Evolutionary conservation across 306 rosid genomes (phyloP), one percentile per base, ranked within the genome.

Genomic region (Lotus japonicus): DNA sequence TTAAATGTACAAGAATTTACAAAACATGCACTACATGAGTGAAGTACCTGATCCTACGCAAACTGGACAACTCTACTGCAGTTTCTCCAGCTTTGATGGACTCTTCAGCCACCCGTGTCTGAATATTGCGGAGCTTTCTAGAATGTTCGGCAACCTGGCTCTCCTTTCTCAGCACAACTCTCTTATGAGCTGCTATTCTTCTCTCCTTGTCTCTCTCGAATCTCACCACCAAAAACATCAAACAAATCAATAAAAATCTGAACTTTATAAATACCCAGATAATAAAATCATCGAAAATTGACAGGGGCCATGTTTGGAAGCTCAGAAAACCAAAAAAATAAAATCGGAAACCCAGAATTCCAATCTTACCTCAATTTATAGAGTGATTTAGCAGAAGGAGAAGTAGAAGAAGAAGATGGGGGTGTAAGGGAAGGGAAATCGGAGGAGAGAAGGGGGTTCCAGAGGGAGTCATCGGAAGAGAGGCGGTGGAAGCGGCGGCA

Each of bases 121-220:
- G 77, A 10, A 90, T 66, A 11, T 68, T 78, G 16, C 46, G 68
- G 21, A 94, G 66, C 71, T 54, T 88, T 73, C 87, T 82, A n/a
- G 58, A 80, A 84, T 81, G 91, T 69, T 85, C 92, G 0, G 58
- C 15, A 73, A 86, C 64, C 77, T 88, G 87, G 41, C 95, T 86
- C 73, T 88, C 87, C 75, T 88, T 92, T 75, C 96, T 79, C 53
- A 88, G 73, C 48, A 86, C 23, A 21, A 52, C 82, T 63, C 90
- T 88, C 46, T 53, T 62, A 44, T 86, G 88, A 33, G 90, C 89
- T 11, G 82, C 87, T 18, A 65, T 33, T 79, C 60, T 86, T 80
- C 82, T 85, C 77, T 80, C 77, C 56, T 83, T 80, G 3, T 80
- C 96, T 62, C 79, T 88, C 89, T 80, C 86, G 26, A 83, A 86